Evolutionary conservation across 805 yeast genomes (phyloP).

Genomic region (Metschnikowia peoriensis): DNA sequence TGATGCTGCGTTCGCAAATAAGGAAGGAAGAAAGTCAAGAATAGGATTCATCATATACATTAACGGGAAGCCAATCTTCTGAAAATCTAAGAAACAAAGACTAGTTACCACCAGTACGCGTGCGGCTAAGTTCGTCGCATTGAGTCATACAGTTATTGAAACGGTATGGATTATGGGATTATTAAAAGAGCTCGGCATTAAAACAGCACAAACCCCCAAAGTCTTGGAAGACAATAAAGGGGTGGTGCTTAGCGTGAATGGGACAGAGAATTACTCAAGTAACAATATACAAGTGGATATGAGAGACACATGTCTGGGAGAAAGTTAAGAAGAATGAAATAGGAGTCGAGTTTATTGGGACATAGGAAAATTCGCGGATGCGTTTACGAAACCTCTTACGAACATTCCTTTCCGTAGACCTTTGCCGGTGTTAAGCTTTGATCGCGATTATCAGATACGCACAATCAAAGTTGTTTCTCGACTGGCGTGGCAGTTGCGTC

Average conservation of each 20-base stretch:
- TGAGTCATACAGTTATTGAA: not conserved
- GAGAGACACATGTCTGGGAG: slow-evolving; percentile 3
- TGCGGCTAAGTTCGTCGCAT: not conserved
- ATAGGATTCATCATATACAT: not conserved
- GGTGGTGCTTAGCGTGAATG: slow-evolving; percentile 5
- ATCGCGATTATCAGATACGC: not conserved
- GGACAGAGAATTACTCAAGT: slow-evolving; percentile 4
- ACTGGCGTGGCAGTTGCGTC: too few relatives aligned
- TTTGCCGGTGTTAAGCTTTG: not conserved
- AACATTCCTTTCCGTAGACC: not conserved
- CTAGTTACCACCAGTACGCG: slow-evolving; percentile 2
- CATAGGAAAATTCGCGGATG: slow-evolving; percentile 2
- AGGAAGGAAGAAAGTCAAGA: slow-evolving; percentile 1
- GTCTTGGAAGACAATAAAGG: slow-evolving; percentile 9
- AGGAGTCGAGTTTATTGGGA: not conserved
- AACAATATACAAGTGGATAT: slow-evolving; percentile 1
- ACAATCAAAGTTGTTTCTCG: not conserved
- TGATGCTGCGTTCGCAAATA: slow-evolving; percentile 4
- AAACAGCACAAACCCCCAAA: not conserved
- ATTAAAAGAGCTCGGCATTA: not conserved
- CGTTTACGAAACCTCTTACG: not conserved
- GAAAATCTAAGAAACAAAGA: slow-evolving; percentile 2
- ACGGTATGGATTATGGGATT: not conserved
- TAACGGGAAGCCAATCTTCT: not conserved
- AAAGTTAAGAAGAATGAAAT: not conserved